Evolutionary conservation across 2,329 filamentous ascomycete genomes (phyloP).

Genomic region (Gyromitra esculenta): DNA sequence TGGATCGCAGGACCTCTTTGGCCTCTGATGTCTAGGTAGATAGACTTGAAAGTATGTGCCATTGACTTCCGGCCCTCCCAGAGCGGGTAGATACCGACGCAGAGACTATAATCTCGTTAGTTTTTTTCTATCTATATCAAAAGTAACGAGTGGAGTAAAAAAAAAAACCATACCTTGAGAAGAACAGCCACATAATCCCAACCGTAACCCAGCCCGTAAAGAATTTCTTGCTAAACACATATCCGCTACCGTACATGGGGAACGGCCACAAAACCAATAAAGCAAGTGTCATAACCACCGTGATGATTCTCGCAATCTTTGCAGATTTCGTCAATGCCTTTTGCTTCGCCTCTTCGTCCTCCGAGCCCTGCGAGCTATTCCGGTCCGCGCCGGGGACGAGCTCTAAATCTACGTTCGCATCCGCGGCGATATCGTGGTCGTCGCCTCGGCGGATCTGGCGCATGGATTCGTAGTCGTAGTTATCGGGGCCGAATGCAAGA

Average conservation of each 20-base stretch:
- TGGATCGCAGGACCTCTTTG: slow-evolving; percentile 39
- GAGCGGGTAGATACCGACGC: slow-evolving; percentile 82
- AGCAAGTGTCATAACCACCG: slow-evolving; percentile 72
- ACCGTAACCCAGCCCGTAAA: slow-evolving; percentile 83
- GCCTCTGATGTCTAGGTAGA: slow-evolving; percentile 68
- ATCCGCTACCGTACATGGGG: slow-evolving; percentile 84
- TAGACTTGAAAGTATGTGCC: slow-evolving; percentile 69
- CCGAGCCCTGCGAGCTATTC: slow-evolving; percentile 60
- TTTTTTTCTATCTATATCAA: not conserved
- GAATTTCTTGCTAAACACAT: slow-evolving; percentile 83
- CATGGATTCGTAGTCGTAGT: slow-evolving; percentile 91
- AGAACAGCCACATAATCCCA: slow-evolving; percentile 82
- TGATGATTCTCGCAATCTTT: slow-evolving; percentile 68
- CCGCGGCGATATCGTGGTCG: slow-evolving; percentile 75
- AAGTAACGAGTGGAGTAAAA: not conserved
- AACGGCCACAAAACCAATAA: slow-evolving; percentile 89
- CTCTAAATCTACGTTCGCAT: slow-evolving; percentile 73
- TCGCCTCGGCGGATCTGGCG: slow-evolving; percentile 79
- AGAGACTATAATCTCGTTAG: slow-evolving; percentile 61
- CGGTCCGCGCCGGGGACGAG: slow-evolving; percentile 67
- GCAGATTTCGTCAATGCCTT: slow-evolving; percentile 62
- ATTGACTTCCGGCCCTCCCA: slow-evolving; percentile 80
- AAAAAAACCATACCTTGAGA: slow-evolving; percentile 63
- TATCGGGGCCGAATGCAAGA: slow-evolving; percentile 72
- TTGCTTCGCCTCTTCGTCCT: slow-evolving; percentile 61